A percentile compares a stretch with the other conserved stretches of the same genome.
phyloP scores from a whole-genome alignment of 2,329 filamentous ascomycete genomes.

The Trichoderma atroviride region DNA sequence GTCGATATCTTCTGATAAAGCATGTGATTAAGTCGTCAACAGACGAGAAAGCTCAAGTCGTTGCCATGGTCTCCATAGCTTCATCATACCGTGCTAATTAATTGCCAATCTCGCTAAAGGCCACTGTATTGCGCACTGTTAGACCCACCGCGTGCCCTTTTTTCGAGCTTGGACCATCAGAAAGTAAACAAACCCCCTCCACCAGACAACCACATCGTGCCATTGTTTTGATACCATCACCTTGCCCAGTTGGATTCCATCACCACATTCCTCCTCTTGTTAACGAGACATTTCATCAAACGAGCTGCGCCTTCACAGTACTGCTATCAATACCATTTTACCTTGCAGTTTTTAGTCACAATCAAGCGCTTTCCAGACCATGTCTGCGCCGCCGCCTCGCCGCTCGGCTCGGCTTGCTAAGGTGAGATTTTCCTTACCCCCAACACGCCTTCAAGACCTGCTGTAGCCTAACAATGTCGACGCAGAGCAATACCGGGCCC shows the following conservation, averaged over 20 bases:
- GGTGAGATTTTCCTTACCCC: conserved; percentile 35
- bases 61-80: conserved; percentile 1
- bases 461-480: conserved; percentile 26
- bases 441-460: neutral
- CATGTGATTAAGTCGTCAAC: conserved; percentile 1
- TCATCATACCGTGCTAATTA: conserved; percentile 8
- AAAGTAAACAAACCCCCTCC: conserved; percentile 36
- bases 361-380: conserved; percentile 32
- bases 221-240: conserved; percentile 29
- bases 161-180: conserved; percentile 27
- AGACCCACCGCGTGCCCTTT: conserved; percentile 3
- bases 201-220: conserved; percentile 30
- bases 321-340: conserved; percentile 21
- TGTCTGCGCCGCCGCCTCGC: conserved; percentile 46
- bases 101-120: neutral
- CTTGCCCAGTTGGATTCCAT: conserved; percentile 23
- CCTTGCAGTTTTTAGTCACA: conserved; percentile 10
- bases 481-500: conserved; percentile 38
- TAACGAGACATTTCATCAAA: conserved; percentile 19
- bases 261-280: conserved; percentile 26
- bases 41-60: neutral
- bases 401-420: conserved; percentile 49
- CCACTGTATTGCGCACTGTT: conserved; percentile 4
- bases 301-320: conserved; percentile 7
- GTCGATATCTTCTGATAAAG: neutral